Evolutionary conservation across 1,139 yeast genomes (phyloP).

Genomic region (Pichia inconspicua): DNA sequence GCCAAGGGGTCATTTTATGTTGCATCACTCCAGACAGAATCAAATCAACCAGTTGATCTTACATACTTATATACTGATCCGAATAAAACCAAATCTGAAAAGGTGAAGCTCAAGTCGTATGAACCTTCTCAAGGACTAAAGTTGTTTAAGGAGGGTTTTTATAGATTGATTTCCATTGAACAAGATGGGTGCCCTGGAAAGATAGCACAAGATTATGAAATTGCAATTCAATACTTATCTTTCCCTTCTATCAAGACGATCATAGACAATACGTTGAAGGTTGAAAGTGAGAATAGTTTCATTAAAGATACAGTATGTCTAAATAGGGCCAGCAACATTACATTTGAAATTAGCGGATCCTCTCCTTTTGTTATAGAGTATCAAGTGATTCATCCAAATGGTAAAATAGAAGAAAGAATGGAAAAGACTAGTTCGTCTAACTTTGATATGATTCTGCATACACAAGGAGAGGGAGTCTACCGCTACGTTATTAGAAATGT

Average conservation of each 20-base stretch:
- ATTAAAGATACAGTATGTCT: constrained; percentile 19
- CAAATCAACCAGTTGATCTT: constrained; percentile 41
- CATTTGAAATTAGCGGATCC: constrained; percentile 47
- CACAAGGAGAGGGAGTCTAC: constrained; percentile 44
- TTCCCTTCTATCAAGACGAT: constrained; percentile 38
- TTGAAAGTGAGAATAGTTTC: background rate
- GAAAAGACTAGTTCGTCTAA: constrained; percentile 21
- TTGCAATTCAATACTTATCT: constrained; percentile 43
- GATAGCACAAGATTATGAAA: constrained; percentile 32
- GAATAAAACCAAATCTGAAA: constrained; percentile 21
- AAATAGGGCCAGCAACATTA: constrained; percentile 28
- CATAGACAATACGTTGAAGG: constrained; percentile 1
- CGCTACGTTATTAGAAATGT: constrained; percentile 54
- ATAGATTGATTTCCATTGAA: constrained; percentile 46
- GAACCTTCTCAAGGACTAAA: constrained; percentile 33
- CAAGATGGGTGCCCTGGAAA: constrained; percentile 69
- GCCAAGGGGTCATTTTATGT: constrained; percentile 55
- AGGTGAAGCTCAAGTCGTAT: constrained; percentile 18
- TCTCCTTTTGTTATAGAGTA: constrained; percentile 73
- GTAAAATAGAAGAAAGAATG: constrained; percentile 34
- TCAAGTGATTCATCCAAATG: constrained; percentile 54
- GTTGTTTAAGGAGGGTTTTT: constrained; percentile 54
- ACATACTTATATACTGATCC: constrained; percentile 32
- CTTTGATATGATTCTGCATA: constrained; percentile 29
- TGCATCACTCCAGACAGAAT: constrained; percentile 45